Evolutionary conservation across 2,329 filamentous ascomycete species (phyloP), one percentile per base, ranked within the genome.

Genomic region (Exophiala spinifera): DNA sequence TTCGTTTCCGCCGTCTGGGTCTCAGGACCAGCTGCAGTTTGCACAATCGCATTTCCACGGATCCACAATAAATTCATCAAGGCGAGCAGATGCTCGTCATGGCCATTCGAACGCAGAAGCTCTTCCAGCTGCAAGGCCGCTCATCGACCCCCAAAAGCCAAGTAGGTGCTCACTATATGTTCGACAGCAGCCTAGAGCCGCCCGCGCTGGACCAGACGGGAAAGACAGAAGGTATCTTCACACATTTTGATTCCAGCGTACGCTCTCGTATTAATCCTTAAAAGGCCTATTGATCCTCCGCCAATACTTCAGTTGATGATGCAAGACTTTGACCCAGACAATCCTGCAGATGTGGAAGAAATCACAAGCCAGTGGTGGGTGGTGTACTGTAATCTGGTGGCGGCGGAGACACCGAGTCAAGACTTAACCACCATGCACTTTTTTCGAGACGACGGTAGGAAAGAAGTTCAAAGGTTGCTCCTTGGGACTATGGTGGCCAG

Each of bases 271-370:
- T 70, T 75, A 36, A 64, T 75, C 13, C 65, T 23, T 13, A 46
- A 6, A 3, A 63, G 74, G 43, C 68, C 73, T 3, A 69, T 78
- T 25, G 75, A 77, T 55, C 75, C 75, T 14, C 72, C 74, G 17
- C 74, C 74, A 15, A 74, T 78, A 39, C 61, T 78, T 17, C 75
- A 77, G 55, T 66, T 77, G 49, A 68, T 76, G 31, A 64, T 77
- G 14, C 66, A 65, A 25, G 72, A 76, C 53, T 78, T 75, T 51
- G 69, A 76, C 54, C 64, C 72, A 1, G 56, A 61, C 2, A 72
- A 67, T 2, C 51, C 68, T 28, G 63, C 67, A 8, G 74, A 78
- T 57, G 56, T 66, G 14, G 65, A 67, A 4, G 68, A 70, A 19
- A 46, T 64, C 20, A 67, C 72, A 51, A 68, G 67, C 3, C 67